Base-by-base conservation (phyloP, 441 rosid species). In the Metrosideros polymorpha region DNA sequence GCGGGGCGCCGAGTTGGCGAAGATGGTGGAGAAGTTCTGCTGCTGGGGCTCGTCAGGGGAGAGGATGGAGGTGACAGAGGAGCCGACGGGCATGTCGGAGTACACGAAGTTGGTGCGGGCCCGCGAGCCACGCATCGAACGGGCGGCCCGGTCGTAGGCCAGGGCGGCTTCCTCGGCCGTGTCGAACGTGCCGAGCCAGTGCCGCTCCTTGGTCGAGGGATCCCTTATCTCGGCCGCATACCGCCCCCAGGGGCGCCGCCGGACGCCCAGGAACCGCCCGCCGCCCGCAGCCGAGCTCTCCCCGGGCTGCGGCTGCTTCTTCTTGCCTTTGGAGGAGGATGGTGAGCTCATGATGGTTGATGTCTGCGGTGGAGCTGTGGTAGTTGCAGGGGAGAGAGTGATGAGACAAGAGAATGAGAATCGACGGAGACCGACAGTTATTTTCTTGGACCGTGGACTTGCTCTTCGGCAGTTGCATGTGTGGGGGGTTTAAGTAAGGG, bases 181-280 rank as follows among this genome's bases (percentile, higher is more conserved):
- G 90, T 95, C 98, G 35, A 95, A 95, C 35, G 98, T 95, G 49
- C 98, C 97, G 10, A 95, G 92, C 98, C 98, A 95, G 88, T 94
- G 97, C 85, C 98, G 93, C 89, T 95, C 96, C 84, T 95, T 95
- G 39, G 98, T 94, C 6, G 93, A 89, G 14, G 98, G 98, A 90
- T 95, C 96, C 87, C 98, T 90, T 59, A 95, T 95, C 91, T 95
- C 98, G 3, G 97, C 98, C 0, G 98, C 97, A 76, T 95, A 95
- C 88, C 97, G 89, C 25, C 97, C 98, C 98, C 98, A 95, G n/a
- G 98, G 98, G 85, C 98, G 87, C 56, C 97, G 89, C 77, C 98
- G 86, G 8, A 95, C 98, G 6, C 98, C 98, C 22, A 95, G 89
- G 89, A 94, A 95, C 88, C 93, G 91, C 29, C 85, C 89, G 51